Conservation (phyloP, 2,329 filamentous ascomycete genomes). For the Fusarium palustre region DNA sequence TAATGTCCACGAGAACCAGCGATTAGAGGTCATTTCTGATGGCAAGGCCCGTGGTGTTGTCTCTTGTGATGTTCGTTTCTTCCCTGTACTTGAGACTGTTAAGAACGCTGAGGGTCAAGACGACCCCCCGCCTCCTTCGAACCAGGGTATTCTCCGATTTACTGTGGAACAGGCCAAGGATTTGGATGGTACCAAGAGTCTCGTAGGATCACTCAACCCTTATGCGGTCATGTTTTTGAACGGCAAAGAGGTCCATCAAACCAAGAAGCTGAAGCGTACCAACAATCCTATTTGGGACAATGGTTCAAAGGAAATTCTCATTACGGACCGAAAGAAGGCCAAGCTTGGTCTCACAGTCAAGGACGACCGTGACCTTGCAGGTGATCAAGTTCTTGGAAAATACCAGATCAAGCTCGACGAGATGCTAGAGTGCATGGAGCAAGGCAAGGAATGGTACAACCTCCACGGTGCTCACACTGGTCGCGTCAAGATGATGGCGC, state of each 20-base stretch:
- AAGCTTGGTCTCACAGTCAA: constrained; percentile 94
- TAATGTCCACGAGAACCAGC: constrained; percentile 83
- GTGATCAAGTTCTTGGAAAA: constrained; percentile 86
- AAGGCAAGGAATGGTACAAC: constrained; percentile 97
- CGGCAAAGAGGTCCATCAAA: constrained; percentile 88
- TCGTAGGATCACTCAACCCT: constrained; percentile 90
- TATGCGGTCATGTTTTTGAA: constrained; percentile 92
- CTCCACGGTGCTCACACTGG: constrained; percentile 84
- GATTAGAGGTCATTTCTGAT: constrained; percentile 84
- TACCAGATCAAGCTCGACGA: constrained; percentile 97
- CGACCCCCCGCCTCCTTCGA: constrained; percentile 86
- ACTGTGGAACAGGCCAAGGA: constrained; percentile 97
- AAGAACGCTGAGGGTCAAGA: constrained; percentile 80
- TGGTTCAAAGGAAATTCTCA: constrained; percentile 91
- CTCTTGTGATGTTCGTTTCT: constrained; percentile 88
- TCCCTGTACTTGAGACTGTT: constrained; percentile 84
- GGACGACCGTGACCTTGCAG: constrained; percentile 87
- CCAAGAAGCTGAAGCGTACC: constrained; percentile 93
- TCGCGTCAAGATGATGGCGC: constrained; percentile 87
- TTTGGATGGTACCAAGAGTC: constrained; percentile 89
- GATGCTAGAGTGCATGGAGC: constrained; percentile 88
- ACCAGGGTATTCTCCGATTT: constrained; percentile 93
- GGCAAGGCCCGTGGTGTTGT: constrained; percentile 86
- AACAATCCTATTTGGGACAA: constrained; percentile 98
- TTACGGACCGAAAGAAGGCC: constrained; percentile 91